phyloP scores from a whole-genome alignment of 805 yeast species.

The Jamesozyma piceae region DNA sequence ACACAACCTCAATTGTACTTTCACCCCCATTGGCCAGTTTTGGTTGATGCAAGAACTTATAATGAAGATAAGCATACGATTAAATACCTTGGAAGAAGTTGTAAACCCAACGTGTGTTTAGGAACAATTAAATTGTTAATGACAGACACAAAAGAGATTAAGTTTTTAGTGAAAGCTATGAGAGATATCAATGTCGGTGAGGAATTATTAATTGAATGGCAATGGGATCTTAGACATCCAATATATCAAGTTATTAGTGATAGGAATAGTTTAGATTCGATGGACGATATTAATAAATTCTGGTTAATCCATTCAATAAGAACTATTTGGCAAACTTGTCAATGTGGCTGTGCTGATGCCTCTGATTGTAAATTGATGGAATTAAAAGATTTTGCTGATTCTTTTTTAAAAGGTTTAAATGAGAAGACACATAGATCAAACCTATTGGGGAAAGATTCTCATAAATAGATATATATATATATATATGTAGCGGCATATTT shows the following conservation, averaged over 20 bases:
- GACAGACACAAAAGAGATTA: slow-evolving; percentile 28
- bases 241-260: slow-evolving; percentile 45
- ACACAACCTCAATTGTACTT: slow-evolving; percentile 51
- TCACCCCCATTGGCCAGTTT: slow-evolving; percentile 51
- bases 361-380: background rate
- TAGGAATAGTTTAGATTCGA: slow-evolving; percentile 42
- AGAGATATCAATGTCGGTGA: slow-evolving; percentile 51
- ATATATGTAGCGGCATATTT: too few relatives aligned
- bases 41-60: slow-evolving; percentile 60
- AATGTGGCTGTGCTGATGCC: slow-evolving; percentile 41
- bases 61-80: slow-evolving; percentile 65
- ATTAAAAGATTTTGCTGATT: slow-evolving; percentile 2
- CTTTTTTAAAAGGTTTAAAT: background rate
- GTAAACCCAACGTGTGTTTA: slow-evolving; percentile 67
- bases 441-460: background rate
- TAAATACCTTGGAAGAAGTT: slow-evolving; percentile 64
- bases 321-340: slow-evolving; percentile 49
- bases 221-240: slow-evolving; percentile 79
- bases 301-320: slow-evolving; percentile 53
- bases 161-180: slow-evolving; percentile 49
- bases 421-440: background rate
- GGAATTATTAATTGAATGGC: slow-evolving; percentile 78
- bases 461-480: too few relatives aligned
- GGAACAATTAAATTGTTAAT: slow-evolving; percentile 35
- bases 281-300: slow-evolving; percentile 45